Percentiles rank a stretch among this genome's conserved stretches.
These are phyloP conservation scores for Picochlorum sp. DNA, from an alignment of 139 green algal genomes.

Conservation along the genomic window DNA sequence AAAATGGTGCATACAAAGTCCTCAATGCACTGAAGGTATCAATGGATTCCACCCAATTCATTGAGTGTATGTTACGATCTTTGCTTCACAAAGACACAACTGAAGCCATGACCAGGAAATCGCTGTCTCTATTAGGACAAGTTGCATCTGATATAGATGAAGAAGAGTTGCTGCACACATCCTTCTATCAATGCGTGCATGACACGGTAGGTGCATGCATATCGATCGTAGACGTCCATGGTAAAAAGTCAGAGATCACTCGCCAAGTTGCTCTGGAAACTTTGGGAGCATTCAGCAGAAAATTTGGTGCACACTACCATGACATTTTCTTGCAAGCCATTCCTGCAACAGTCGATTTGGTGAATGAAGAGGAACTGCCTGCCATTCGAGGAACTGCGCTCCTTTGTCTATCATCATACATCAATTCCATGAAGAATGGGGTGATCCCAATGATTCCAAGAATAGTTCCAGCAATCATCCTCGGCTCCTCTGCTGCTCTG, in stretches of 20 bases:
- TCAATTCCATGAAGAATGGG: constrained; percentile 28
- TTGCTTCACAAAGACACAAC: background rate
- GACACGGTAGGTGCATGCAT: background rate
- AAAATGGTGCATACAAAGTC: background rate
- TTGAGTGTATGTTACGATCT: background rate
- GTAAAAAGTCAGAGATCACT: constrained; percentile 6
- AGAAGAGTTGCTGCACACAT: background rate
- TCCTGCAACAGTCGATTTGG: constrained; percentile 15
- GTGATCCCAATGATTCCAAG: constrained; percentile 53
- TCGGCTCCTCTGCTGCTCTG: constrained; percentile 12
- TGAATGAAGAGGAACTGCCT: constrained; percentile 7
- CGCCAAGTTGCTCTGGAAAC: constrained; percentile 43
- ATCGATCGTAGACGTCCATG: background rate
- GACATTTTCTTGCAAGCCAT: constrained; percentile 15
- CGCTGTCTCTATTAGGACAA: background rate
- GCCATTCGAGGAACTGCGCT: constrained; percentile 45
- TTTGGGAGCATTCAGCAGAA: constrained; percentile 21
- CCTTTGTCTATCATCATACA: constrained; percentile 23
- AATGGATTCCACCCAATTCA: background rate
- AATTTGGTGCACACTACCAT: constrained; percentile 23
- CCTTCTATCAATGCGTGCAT: background rate
- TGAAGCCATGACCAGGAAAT: background rate
- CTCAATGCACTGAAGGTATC: background rate
- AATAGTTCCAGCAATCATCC: constrained; percentile 33
- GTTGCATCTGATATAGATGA: background rate